Base-by-base conservation (phyloP, 2,329 filamentous ascomycete genomes). In the Ceratocystis destructans region DNA sequence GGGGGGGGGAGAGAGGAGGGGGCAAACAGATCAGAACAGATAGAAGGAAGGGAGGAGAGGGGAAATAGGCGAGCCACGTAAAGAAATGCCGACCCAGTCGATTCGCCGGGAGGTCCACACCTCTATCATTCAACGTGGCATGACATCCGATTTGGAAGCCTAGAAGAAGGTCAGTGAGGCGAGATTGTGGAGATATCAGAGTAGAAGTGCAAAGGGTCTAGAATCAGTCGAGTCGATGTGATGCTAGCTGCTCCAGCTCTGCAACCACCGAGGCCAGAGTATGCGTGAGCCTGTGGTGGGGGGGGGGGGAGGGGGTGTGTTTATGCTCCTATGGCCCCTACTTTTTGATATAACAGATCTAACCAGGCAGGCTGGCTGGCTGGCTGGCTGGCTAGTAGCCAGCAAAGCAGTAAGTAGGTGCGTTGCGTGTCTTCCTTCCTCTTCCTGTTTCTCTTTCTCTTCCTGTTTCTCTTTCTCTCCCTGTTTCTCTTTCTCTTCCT, bases 1-100 rank as follows among this genome's bases (percentile, higher is more conserved):
- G 1, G 22, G 22, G 22, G 20, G 50, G 25, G 2, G 25, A 25
- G 17, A 17, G 53, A 1, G 25, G 8, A 12, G 25, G 25, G 25
- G 25, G 25, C 25, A 28, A 50, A 50, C 37, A 41, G 37, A 41
- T 15, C 10, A 41, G 37, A 41, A 12, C 37, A 41, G 37, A 41
- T 15, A 41, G 37, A 41, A 15, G n/a, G 46, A 25, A 22, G 10
- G 31, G 53, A n/a, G 53, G 4, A 25, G 8, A 31, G 7, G 20
- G 53, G 53, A 31, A 57, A 31, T 57, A 57, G 22, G 31, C 53
- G 22, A 57, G 53, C 53, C 53, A 57, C 53, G 22, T 57, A 57
- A 12, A 57, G 53, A 57, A 31, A 31, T 57, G 53, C 28, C 22
- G 53, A 41, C 37, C 37, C 37, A 31, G 28, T 31, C 22, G 15